phyloP scores from a whole-genome alignment of 495 filamentous ascomycete genomes.

The Xylaria grammica region DNA sequence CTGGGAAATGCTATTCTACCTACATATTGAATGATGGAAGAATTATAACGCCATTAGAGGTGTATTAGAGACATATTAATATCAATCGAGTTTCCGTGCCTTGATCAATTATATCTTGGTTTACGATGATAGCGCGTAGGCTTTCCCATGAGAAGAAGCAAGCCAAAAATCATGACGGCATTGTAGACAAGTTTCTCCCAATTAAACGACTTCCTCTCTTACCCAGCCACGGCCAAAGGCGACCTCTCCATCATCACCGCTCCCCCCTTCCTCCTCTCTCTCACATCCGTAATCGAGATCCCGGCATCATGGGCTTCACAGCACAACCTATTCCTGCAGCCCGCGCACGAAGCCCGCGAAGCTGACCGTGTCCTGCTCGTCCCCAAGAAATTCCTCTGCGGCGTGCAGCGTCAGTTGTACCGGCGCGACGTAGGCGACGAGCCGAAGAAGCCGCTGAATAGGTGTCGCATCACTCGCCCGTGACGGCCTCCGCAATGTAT shows the following conservation, averaged over 20 bases:
- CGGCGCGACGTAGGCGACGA: neutral
- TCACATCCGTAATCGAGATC: conserved; percentile 81
- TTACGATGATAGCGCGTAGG: neutral
- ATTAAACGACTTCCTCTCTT: conserved; percentile 15
- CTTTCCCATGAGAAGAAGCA: neutral
- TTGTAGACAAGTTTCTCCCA: conserved; percentile 13
- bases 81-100: too few relatives aligned
- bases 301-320: conserved; percentile 89
- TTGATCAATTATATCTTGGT: neutral
- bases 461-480: conserved; percentile 80
- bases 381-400: conserved; percentile 83
- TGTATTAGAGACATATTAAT: too few relatives aligned
- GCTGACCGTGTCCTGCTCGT: conserved; percentile 76
- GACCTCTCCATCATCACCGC: conserved; percentile 86
- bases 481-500: conserved; percentile 81
- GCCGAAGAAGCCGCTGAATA: conserved; percentile 43
- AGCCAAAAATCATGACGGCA: neutral
- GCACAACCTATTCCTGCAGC: conserved; percentile 79
- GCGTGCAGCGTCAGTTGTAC: conserved; percentile 50
- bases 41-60: too few relatives aligned
- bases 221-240: conserved; percentile 64
- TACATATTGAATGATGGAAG: too few relatives aligned
- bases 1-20: too few relatives aligned
- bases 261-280: conserved; percentile 81
- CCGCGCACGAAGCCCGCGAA: conserved; percentile 70